phyloP scores from a whole-genome alignment of 2,329 filamentous ascomycete genomes.

The Fusarium falciforme region DNA sequence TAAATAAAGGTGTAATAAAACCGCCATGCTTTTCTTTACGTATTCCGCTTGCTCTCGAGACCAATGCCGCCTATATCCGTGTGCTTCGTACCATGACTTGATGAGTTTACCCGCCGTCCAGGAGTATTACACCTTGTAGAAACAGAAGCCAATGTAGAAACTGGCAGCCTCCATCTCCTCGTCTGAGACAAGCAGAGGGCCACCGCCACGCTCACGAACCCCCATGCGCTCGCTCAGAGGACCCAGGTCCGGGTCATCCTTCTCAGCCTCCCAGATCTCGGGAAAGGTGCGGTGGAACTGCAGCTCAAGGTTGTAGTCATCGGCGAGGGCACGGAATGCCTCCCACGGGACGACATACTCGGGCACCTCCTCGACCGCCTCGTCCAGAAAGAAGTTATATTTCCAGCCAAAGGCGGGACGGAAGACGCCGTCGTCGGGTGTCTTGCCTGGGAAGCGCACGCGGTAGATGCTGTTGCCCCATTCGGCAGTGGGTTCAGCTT shows the following conservation, averaged over 20 bases:
- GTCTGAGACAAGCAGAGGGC: conserved; percentile 76
- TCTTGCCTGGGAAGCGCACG: conserved; percentile 86
- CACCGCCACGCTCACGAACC: conserved; percentile 78
- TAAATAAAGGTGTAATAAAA: conserved; percentile 34
- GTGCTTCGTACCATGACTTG: conserved; percentile 6
- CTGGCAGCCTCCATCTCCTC: conserved; percentile 93
- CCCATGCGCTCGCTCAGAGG: conserved; percentile 95
- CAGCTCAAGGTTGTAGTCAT: conserved; percentile 96
- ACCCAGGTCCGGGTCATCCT: conserved; percentile 83
- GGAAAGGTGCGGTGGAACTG: conserved; percentile 92
- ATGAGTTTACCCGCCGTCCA: neutral
- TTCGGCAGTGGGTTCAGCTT: conserved; percentile 73
- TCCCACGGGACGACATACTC: conserved; percentile 99
- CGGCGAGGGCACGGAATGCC: conserved; percentile 92
- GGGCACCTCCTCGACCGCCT: conserved; percentile 94
- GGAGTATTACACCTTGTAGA: conserved; percentile 82
- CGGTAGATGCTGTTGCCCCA: conserved; percentile 96
- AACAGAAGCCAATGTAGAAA: conserved; percentile 96
- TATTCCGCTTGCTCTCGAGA: neutral
- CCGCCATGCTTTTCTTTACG: conserved; percentile 25
- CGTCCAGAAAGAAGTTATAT: conserved; percentile 95
- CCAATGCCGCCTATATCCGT: neutral
- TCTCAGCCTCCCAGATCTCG: conserved; percentile 93
- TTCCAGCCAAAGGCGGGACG: conserved; percentile 97
- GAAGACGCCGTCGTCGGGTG: conserved; percentile 88